Evolutionary conservation across 257 asterid species (phyloP), one percentile per base, ranked within the genome.

Genomic region (Thymus quinquecostatus): DNA sequence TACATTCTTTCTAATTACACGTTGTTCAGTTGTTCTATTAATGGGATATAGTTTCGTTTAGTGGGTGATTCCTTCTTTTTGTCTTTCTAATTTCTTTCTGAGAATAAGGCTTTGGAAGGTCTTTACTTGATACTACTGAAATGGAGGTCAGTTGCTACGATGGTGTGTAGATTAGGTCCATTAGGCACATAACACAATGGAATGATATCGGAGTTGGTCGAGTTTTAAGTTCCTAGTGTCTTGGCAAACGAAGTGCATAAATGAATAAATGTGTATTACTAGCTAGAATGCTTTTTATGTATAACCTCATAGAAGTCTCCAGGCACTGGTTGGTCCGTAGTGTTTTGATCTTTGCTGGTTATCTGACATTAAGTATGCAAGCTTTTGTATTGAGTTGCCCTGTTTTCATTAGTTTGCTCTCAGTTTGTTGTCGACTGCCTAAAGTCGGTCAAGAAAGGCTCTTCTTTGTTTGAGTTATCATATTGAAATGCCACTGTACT

Each of bases 401-500:
- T 38, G 41, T 38, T 38, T 38, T 38, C 3, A 7, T 7, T 38
- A 38, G 6, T 38, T 38, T 7, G 3, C 41, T 38, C 41, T 38
- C 41, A 4, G 6, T 38, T 38, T 38, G 41, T 38, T 38, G 41
- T 38, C 41, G 41, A 4, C 41, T 38, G 41, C 41, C 6, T 38
- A 5, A 38, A 5, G 41, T 4, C 41, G 6, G 4, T 4, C 7
- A 38, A 21, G 21, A 21, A 7, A 38, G 41, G 6, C 41, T 38
- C 6, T 7, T 38, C 7, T 38, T 38, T 38, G 4, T 7, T 38
- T 38, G 8, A 38, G 7, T 38, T 38, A 38, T 38, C 32, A 38
- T 40, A 27, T 72, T 56, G 10, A 74, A 36, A 56, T 66, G 60
- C 27, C 27, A 45, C 55, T n/a, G 56, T 12, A 51, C 74, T 70